Conservation (phyloP, 306 rosid species). For the Vachellia collinsii region DNA sequence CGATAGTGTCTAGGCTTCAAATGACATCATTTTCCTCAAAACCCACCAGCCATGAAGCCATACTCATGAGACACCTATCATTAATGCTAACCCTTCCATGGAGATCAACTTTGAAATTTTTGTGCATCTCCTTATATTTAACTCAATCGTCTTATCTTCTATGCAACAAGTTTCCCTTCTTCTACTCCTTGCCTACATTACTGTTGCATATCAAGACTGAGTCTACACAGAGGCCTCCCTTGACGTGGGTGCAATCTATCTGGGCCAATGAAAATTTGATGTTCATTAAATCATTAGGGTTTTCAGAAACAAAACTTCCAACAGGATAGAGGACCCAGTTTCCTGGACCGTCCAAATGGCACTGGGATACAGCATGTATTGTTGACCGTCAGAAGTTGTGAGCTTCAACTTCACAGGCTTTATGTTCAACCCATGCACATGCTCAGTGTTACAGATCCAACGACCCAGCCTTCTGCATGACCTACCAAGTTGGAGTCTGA, state of each 20-base stretch:
- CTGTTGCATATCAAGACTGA: constrained; percentile 62
- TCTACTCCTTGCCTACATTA: constrained; percentile 40
- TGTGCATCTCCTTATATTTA: neutral
- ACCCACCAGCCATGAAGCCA: neutral
- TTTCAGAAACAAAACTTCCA: constrained; percentile 68
- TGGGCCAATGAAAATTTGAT: constrained; percentile 74
- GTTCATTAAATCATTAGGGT: constrained; percentile 55
- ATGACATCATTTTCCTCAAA: neutral
- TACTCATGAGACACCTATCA: neutral
- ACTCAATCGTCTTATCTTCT: neutral
- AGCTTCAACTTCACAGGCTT: constrained; percentile 79
- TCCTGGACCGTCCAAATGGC: constrained; percentile 72
- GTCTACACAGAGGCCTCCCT: constrained; percentile 92
- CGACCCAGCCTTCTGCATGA: constrained; percentile 75
- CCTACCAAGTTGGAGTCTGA: constrained; percentile 77
- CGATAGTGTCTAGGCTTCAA: neutral
- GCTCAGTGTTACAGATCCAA: constrained; percentile 63
- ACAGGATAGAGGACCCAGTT: constrained; percentile 71
- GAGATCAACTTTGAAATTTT: no score
- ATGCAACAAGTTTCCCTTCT: neutral
- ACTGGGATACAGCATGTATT: constrained; percentile 47
- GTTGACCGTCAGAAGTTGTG: constrained; percentile 74
- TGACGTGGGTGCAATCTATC: constrained; percentile 91
- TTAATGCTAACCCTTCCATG: neutral
- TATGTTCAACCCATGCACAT: constrained; percentile 82